Base-by-base conservation (phyloP, 2,329 filamentous ascomycete species). In the Colletotrichum theobromicola region DNA sequence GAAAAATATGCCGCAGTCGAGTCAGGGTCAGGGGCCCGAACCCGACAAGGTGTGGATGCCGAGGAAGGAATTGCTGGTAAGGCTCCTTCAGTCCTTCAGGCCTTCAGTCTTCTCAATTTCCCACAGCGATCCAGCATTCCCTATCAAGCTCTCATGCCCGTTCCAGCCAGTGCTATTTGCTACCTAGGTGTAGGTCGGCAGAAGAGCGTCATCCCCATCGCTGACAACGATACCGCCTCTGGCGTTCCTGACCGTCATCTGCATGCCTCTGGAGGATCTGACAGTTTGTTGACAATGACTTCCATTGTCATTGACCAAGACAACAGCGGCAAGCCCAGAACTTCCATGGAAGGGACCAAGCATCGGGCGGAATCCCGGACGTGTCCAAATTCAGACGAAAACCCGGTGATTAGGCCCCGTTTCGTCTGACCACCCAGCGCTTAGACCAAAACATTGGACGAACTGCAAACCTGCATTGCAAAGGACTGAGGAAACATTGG, bases 1-100 rank as follows among this genome's bases (percentile, higher is more conserved):
- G 71, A 15, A 70, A 42, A 64, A 70, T 65, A 70, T 55, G 60
- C 60, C 60, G 71, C 65, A 65, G 60, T 37, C 67, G 67, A 70
- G 60, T 61, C 67, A 74, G 7, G 67, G 67, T 50, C 58, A 63
- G 42, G 46, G 46, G 58, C 15, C 55, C n/a, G 16, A 34, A 18
- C 12, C n/a, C n/a, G n/a, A n/a, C n/a, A n/a, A n/a, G n/a, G n/a
- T n/a, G n/a, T n/a, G n/a, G n/a, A n/a, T n/a, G n/a, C n/a, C n/a
- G n/a, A n/a, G n/a, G n/a, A n/a, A n/a, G n/a, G n/a, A n/a, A n/a
- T n/a, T n/a, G n/a, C n/a, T n/a, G n/a, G n/a, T n/a, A n/a, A n/a
- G n/a, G n/a, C n/a, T n/a, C n/a, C n/a, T n/a, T n/a, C n/a, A n/a
- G n/a, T n/a, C n/a, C n/a, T n/a, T n/a, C n/a, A n/a, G n/a, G n/a